Percentiles rank a stretch among this genome's conserved stretches.
Evolutionary conservation across 2,329 filamentous ascomycete species (phyloP).

Genomic region (Penicillium crustosum): DNA sequence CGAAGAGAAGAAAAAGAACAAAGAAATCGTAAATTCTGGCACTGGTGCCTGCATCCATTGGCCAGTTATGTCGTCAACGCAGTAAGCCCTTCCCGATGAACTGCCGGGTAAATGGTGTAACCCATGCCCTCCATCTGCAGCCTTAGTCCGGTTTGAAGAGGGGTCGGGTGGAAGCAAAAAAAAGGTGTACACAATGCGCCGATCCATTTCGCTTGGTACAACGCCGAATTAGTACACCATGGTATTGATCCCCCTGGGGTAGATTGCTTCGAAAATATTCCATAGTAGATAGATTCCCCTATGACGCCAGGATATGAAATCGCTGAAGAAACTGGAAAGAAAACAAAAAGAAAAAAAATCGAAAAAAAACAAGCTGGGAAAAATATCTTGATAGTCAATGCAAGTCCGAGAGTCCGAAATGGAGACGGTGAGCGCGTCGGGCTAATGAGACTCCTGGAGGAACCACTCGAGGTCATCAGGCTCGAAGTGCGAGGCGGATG

Average conservation of each 20-base stretch:
- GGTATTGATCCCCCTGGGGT: conserved; percentile 13
- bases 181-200: conserved; percentile 5
- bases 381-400: neutral
- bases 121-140: conserved; percentile 12
- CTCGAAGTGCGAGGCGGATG: conserved; percentile 11
- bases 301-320: conserved; percentile 11
- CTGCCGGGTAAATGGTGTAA: neutral
- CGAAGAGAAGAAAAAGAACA: neutral
- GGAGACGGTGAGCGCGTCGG: neutral
- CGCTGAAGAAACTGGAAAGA: conserved; percentile 1
- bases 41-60: conserved; percentile 23
- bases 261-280: conserved; percentile 11
- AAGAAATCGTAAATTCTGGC: conserved; percentile 6
- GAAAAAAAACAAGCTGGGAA: neutral
- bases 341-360: neutral
- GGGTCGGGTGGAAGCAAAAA: conserved; percentile 8
- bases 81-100: conserved; percentile 9
- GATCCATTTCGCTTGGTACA: conserved; percentile 8
- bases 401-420: neutral
- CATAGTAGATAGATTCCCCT: conserved; percentile 2
- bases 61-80: conserved; percentile 19
- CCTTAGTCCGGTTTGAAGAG: conserved; percentile 8
- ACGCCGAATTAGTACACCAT: conserved; percentile 14
- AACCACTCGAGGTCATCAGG: conserved; percentile 12
- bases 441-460: conserved; percentile 18